Evolutionary conservation across 495 filamentous ascomycete genomes (phyloP).

Genomic region (Xylaria cubensis): DNA sequence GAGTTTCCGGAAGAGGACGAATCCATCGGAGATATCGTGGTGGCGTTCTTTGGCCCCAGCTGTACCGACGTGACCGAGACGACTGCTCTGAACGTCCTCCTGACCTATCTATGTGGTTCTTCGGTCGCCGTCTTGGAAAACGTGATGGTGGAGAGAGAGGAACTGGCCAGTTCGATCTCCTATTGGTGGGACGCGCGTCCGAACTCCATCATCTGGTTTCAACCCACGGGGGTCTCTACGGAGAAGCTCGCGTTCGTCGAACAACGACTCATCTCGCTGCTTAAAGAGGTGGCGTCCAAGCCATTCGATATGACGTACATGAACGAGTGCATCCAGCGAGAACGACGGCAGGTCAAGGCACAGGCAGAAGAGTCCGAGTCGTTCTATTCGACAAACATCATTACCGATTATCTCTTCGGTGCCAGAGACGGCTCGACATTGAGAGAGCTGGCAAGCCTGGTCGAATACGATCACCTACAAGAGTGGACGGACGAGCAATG

Average conservation of each 20-base stretch:
- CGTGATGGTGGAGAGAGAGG: conserved; percentile 89
- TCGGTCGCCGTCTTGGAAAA: conserved; percentile 93
- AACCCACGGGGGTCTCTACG: conserved; percentile 83
- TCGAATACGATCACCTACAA: conserved; percentile 77
- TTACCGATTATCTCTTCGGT: conserved; percentile 91
- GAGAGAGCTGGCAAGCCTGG: conserved; percentile 68
- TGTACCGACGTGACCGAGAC: conserved; percentile 67
- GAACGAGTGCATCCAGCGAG: conserved; percentile 79
- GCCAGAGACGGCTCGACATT: conserved; percentile 83
- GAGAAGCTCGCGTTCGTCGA: conserved; percentile 84
- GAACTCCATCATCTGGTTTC: conserved; percentile 82
- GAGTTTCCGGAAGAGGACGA: conserved; percentile 98
- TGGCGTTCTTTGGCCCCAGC: conserved; percentile 84
- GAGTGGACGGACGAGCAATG: conserved; percentile 84
- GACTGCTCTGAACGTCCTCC: conserved; percentile 75
- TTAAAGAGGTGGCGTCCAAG: conserved; percentile 78
- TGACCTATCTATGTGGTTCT: conserved; percentile 88
- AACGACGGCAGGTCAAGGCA: conserved; percentile 78
- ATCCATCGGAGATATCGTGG: conserved; percentile 80
- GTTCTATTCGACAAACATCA: conserved; percentile 80
- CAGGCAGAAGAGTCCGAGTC: conserved; percentile 75
- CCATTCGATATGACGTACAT: conserved; percentile 89
- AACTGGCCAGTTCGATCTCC: conserved; percentile 82
- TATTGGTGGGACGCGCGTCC: conserved; percentile 78
- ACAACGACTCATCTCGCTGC: conserved; percentile 80